Evolutionary conservation across 139 green algal species (phyloP), one percentile per base, ranked within the genome.

Genomic region (Tetradesmus lagerheimii): DNA sequence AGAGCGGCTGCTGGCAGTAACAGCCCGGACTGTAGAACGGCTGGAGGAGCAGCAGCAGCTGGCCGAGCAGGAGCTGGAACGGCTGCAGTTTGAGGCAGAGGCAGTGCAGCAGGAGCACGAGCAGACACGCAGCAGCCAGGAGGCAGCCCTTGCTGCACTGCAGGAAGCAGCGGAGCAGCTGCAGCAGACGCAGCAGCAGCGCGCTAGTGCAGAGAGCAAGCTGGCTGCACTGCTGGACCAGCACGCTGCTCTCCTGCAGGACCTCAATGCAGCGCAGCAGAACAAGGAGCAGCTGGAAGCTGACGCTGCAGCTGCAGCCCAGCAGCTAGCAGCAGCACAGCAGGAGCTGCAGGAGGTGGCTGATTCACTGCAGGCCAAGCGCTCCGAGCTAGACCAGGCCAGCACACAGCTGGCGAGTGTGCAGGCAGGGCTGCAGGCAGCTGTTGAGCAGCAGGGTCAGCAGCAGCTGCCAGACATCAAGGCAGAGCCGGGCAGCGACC

Each of bases 181-280:
- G 62, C 34, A 62, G 57, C 23, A 88, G 38, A n/a, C 25, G 37
- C 38, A 79, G 57, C 66, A 88, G 38, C 34, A 78, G 35, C 62
- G 47, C 62, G 50, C 66, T 38, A 35, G 27, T 38, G 62, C 83
- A 57, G 83, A 79, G 57, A 45, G 41, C 57, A 88, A 57, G 38
- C 57, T 88, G 4, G 25, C 66, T 31, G 38, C 83, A 0, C 83
- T 88, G 62, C 83, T 88, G 57, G 50, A 78, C 34, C 81, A 75
- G 34, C 81, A 75, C 31, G 29, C 34, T 20, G 81, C 50, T 27
- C 27, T 76, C 35, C 50, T 87, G 47, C 47, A 78, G 20, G 50
- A 75, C 50, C 50, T 78, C 12, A 34, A 31, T 29, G 31, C 47
- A 35, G 37, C 37, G 0, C 39, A 75, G 31, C 34, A 78, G 12